Base-by-base conservation (phyloP, 352 stramenopile species). In the Phytophthora meadii region DNA sequence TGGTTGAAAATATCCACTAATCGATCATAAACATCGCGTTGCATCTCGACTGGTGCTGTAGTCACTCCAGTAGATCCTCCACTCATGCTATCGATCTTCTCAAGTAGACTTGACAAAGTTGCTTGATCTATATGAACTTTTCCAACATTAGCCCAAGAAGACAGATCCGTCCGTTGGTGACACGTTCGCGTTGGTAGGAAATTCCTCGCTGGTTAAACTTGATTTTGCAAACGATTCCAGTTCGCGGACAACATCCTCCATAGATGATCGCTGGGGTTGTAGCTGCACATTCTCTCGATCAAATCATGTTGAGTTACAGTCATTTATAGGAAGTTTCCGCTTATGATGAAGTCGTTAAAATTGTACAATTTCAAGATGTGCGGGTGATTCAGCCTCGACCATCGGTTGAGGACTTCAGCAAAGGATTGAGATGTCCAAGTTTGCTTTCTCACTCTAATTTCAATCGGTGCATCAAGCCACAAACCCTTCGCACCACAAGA, bases 301-400 rank as follows among this genome's bases (percentile, higher is more conserved):
- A 69, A 25, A 5, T 37, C 12, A 46, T 46, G 64, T 14, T 64
- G 53, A 4, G 1, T 22, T 6, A 39, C 0, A 0, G 46, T 46
- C 22, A 69, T 54, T 3, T 0, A n/a, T 5, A 0, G 54, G 40
- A 11, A 58, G 39, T 1, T 50, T 4, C 9, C 60, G 9, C 42
- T 32, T 17, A 44, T 2, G 34, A 63, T 51, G 2, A 30, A 30
- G 27, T 68, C 37, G 4, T 41, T 5, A 10, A 50, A 44, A 1
- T 34, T 27, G 24, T 76, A 75, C 2, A 75, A 40, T 36, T 67
- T 67, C 17, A 75, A 30, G 11, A 75, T 28, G n/a, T 75, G 61
- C 11, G 67, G 67, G 22, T 72, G 61, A 32, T 52, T 70, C 5
- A 75, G 30, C 2, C 19, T 39, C 4, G 55, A 60, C 61, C 67